Percentiles rank a stretch among this genome's conserved stretches.
Conservation (phyloP, 2,329 filamentous ascomycete species). For the Alternaria brassicicola region DNA sequence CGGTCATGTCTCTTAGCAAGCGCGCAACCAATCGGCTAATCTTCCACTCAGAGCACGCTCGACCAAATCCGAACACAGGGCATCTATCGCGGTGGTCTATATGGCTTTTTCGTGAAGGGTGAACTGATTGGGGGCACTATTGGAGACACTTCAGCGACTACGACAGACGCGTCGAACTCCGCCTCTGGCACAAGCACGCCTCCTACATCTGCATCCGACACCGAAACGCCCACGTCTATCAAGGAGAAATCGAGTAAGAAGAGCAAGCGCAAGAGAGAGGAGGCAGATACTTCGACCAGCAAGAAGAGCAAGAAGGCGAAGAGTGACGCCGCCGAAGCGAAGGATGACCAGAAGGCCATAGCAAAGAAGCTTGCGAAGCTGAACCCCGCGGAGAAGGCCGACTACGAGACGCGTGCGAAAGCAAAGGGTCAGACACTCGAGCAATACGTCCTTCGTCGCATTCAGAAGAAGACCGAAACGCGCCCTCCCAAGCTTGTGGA, state of each 20-base stretch:
- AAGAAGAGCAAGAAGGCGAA: slow-evolving; percentile 29
- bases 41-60: slow-evolving; percentile 61
- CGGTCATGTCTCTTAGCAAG: background rate
- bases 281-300: slow-evolving; percentile 14
- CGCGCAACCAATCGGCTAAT: slow-evolving; percentile 1
- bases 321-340: slow-evolving; percentile 1
- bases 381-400: slow-evolving; percentile 33
- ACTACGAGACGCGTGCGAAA: slow-evolving; percentile 44
- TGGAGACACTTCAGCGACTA: slow-evolving; percentile 29
- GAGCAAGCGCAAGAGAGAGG: slow-evolving; percentile 40
- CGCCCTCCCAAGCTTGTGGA: slow-evolving; percentile 6
- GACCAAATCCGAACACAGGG: slow-evolving; percentile 55
- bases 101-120: slow-evolving; percentile 84
- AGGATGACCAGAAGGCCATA: slow-evolving; percentile 14
- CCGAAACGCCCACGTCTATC: slow-evolving; percentile 18
- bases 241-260: slow-evolving; percentile 18
- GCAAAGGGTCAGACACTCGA: slow-evolving; percentile 49
- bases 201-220: slow-evolving; percentile 36
- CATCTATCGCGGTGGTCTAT: slow-evolving; percentile 65
- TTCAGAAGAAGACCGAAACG: slow-evolving; percentile 42
- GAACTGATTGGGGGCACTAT: slow-evolving; percentile 77
- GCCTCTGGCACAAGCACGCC: slow-evolving; percentile 33
- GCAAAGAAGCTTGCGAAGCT: slow-evolving; percentile 37
- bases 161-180: slow-evolving; percentile 24
- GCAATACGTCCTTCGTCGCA: slow-evolving; percentile 42